Percentiles rank a stretch among this genome's conserved stretches.
Evolutionary conservation across 2,329 filamentous ascomycete genomes (phyloP).

Genomic region (Exophiala aquamarina): DNA sequence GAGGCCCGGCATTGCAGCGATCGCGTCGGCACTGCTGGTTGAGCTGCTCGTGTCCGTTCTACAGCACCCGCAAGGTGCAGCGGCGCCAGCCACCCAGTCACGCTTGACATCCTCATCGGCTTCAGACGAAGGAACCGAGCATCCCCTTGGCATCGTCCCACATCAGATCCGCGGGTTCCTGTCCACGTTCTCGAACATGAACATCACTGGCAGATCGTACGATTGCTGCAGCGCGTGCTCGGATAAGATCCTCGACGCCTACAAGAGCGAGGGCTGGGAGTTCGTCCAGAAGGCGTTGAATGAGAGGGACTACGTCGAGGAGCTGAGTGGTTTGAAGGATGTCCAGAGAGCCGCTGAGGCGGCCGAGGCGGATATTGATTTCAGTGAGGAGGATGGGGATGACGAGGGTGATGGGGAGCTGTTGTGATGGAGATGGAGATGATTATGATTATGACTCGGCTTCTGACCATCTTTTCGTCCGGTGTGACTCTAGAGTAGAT

Average conservation of each 20-base stretch:
- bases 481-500: no score
- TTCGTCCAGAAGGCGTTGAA: constrained; percentile 62
- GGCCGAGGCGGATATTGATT: constrained; percentile 44
- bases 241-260: constrained; percentile 52
- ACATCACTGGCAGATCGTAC: constrained; percentile 58
- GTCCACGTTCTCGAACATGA: constrained; percentile 58
- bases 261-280: constrained; percentile 57
- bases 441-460: no score
- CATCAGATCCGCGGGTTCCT: constrained; percentile 66
- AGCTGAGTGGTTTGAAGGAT: constrained; percentile 61
- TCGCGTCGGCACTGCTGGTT: constrained; percentile 86
- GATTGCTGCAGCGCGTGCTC: constrained; percentile 65
- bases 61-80: constrained; percentile 68
- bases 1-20: constrained; percentile 84
- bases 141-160: constrained; percentile 55
- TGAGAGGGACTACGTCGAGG: constrained; percentile 63
- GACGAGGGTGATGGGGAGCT: constrained; percentile 37
- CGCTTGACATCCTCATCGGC: neutral
- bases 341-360: constrained; percentile 48
- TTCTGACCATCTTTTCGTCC: no score
- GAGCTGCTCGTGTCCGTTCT: constrained; percentile 85
- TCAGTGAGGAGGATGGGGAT: constrained; percentile 39
- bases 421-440: no score
- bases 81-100: constrained; percentile 35
- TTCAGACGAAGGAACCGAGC: constrained; percentile 37